These are phyloP conservation scores for Phialophora macrospora DNA, from an alignment of 2,329 filamentous ascomycete genomes.

Conservation along the genomic window DNA sequence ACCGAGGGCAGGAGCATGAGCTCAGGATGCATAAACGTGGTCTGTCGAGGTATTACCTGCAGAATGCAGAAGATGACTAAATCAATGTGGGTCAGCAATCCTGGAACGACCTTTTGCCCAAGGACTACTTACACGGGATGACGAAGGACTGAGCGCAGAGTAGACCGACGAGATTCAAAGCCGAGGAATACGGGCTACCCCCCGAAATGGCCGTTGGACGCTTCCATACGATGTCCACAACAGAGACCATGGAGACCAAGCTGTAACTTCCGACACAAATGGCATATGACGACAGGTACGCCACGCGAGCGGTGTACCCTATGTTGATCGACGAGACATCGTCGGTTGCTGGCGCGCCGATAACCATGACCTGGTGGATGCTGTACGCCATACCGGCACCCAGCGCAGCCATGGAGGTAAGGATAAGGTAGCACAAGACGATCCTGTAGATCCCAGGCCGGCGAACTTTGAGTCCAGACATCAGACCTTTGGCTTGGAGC, in stretches of 20 bases:
- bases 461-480: slow-evolving; percentile 26
- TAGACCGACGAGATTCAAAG: slow-evolving; percentile 33
- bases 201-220: slow-evolving; percentile 27
- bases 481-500: slow-evolving; percentile 32
- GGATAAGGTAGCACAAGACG: slow-evolving; percentile 26
- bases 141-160: slow-evolving; percentile 33
- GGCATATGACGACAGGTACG: slow-evolving; percentile 24
- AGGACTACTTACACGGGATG: slow-evolving; percentile 30
- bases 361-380: slow-evolving; percentile 23
- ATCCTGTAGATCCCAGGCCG: slow-evolving; percentile 20
- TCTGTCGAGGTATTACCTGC: slow-evolving; percentile 20
- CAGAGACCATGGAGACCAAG: slow-evolving; percentile 29
- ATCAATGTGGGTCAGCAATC: slow-evolving; percentile 4
- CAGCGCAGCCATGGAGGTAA: slow-evolving; percentile 22
- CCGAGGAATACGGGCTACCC: slow-evolving; percentile 28
- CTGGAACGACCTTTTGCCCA: not conserved
- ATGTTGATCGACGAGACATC: not conserved
- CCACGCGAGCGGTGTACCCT: slow-evolving; percentile 11
- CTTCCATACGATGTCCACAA: slow-evolving; percentile 30
- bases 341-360: slow-evolving; percentile 9
- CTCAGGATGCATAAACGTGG: slow-evolving; percentile 17
- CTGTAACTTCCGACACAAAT: slow-evolving; percentile 32
- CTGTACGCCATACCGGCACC: slow-evolving; percentile 20
- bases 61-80: slow-evolving; percentile 35
- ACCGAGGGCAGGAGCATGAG: slow-evolving; percentile 32